phyloP scores from a whole-genome alignment of 441 rosid species.

The Populus hybrid region DNA sequence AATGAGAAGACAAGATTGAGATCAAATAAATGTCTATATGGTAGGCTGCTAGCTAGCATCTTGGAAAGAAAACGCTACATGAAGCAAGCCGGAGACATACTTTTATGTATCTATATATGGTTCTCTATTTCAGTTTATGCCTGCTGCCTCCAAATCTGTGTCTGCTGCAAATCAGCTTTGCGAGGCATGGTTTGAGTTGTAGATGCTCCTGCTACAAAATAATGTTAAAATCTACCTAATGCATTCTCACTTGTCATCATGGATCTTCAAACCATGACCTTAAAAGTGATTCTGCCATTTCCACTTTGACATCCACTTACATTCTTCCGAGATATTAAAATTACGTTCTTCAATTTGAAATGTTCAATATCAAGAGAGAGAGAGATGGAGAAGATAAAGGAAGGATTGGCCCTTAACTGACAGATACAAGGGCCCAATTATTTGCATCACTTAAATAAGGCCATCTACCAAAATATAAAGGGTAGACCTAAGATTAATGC shows the following conservation, averaged over 20 bases:
- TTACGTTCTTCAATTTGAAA: neutral
- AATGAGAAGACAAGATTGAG: too few species aligned
- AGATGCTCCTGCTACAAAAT: neutral
- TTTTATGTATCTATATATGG: neutral
- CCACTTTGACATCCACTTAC: neutral
- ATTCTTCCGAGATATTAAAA: neutral
- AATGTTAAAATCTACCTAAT: neutral
- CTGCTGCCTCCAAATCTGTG: neutral
- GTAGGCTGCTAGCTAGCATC: neutral
- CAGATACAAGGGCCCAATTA: too few species aligned
- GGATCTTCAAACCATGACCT: neutral
- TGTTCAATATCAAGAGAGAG: too few species aligned
- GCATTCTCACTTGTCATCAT: neutral
- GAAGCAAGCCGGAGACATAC: neutral
- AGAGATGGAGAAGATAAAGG: too few species aligned
- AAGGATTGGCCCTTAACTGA: too few species aligned
- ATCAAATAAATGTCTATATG: too few species aligned
- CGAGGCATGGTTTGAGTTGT: neutral
- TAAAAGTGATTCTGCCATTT: neutral
- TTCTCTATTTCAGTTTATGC: neutral
- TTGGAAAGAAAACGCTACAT: neutral
- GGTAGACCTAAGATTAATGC: too few species aligned
- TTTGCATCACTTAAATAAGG: too few species aligned
- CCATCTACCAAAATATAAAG: too few species aligned
- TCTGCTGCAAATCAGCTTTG: neutral